Evolutionary conservation across 768 basidiomycete genomes (phyloP).

Genomic region (Antrodiella citrinella): DNA sequence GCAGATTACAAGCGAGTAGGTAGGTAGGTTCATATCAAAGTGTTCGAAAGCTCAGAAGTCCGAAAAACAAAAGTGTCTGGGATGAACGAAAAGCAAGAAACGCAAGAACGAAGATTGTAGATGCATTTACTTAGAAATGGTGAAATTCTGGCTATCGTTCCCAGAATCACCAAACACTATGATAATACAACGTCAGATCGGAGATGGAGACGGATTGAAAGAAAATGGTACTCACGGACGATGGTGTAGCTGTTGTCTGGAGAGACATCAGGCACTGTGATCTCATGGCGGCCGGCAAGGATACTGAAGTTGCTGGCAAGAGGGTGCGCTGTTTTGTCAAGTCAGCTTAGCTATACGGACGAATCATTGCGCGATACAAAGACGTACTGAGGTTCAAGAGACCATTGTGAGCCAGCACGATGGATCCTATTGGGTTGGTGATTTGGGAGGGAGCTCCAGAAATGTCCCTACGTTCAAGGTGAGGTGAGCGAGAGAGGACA

Average conservation of each 20-base stretch:
- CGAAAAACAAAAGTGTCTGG: neutral
- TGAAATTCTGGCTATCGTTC: slow-evolving; percentile 33
- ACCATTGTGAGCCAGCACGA: slow-evolving; percentile 22
- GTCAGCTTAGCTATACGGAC: too few species aligned
- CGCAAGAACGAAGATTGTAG: neutral
- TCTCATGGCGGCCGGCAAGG: slow-evolving; percentile 24
- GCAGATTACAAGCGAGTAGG: neutral
- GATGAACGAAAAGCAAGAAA: neutral
- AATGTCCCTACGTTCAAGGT: slow-evolving; percentile 26
- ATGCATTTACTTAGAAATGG: slow-evolving; percentile 16
- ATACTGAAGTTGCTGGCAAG: slow-evolving; percentile 31
- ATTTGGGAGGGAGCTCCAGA: slow-evolving; percentile 31
- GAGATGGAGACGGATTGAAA: neutral
- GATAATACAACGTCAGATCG: too few species aligned
- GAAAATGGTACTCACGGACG: slow-evolving; percentile 29
- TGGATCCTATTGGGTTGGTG: slow-evolving; percentile 27
- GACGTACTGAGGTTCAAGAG: slow-evolving; percentile 25
- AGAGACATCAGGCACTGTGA: slow-evolving; percentile 30
- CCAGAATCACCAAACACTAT: slow-evolving; percentile 45
- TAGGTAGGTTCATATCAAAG: neutral
- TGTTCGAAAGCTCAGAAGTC: neutral
- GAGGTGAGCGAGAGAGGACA: neutral
- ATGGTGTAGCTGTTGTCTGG: slow-evolving; percentile 28
- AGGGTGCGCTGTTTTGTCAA: slow-evolving; percentile 23
- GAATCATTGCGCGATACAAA: too few species aligned